A percentile compares a stretch with the other conserved stretches of the same genome.
These are phyloP conservation scores for Tricholoma sp. DNA, from an alignment of 768 basidiomycete species.

Conservation along the genomic window DNA sequence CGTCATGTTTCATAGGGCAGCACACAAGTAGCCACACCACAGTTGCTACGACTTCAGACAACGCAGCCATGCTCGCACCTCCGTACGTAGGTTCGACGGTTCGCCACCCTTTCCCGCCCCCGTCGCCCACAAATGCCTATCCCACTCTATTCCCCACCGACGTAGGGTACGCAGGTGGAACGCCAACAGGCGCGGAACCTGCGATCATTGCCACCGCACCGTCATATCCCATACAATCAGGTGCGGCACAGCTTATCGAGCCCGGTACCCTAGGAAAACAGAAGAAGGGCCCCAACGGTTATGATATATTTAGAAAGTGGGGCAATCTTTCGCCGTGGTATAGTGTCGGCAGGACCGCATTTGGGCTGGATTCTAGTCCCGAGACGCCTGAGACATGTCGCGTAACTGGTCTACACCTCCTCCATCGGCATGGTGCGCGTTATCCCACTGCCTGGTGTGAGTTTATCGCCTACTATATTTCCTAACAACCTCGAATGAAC, in stretches of 20 bases:
- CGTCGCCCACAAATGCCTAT: conserved; percentile 65
- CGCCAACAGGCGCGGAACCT: conserved; percentile 77
- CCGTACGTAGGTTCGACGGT: conserved; percentile 72
- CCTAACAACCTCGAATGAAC: neutral
- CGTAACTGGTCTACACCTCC: conserved; percentile 69
- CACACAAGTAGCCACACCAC: conserved; percentile 1
- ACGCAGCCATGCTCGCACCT: conserved; percentile 38
- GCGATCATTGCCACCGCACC: conserved; percentile 71
- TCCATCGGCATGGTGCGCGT: conserved; percentile 80
- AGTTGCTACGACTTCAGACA: conserved; percentile 13
- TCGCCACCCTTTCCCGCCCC: conserved; percentile 66
- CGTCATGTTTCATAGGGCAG: conserved; percentile 27
- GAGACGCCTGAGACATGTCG: conserved; percentile 66
- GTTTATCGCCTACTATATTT: conserved; percentile 20
- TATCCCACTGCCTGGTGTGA: conserved; percentile 64
- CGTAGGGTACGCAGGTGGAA: conserved; percentile 73
- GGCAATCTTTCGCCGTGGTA: conserved; percentile 88
- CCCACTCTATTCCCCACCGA: conserved; percentile 72
- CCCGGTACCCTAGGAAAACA: conserved; percentile 31
- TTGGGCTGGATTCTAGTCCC: conserved; percentile 70
- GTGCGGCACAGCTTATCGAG: conserved; percentile 57
- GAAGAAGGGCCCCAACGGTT: conserved; percentile 30
- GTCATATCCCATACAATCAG: conserved; percentile 72
- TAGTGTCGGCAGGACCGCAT: conserved; percentile 57
- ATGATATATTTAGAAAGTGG: conserved; percentile 74